Percentiles rank a stretch among this genome's conserved stretches.
phyloP scores from a whole-genome alignment of 768 basidiomycete species.

The Mycena pura region DNA sequence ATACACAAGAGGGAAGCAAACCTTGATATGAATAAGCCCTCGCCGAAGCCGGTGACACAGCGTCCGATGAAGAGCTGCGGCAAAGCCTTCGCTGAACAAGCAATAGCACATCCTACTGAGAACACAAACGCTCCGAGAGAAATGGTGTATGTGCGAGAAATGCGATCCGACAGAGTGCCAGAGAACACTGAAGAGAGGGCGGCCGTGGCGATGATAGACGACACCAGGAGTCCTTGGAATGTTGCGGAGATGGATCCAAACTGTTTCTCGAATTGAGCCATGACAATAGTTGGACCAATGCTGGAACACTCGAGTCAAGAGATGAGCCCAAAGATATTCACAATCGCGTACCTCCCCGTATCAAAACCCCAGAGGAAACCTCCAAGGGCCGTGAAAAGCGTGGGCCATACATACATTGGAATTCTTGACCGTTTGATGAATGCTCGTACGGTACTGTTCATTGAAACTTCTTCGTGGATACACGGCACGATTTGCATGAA shows the following conservation, averaged over 20 bases:
- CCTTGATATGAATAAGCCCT: conserved; percentile 52
- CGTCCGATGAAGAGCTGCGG: conserved; percentile 50
- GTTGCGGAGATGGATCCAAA: conserved; percentile 45
- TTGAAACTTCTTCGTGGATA: conserved; percentile 13
- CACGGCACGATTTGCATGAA: too few relatives aligned
- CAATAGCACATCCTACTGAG: conserved; percentile 48
- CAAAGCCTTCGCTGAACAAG: conserved; percentile 42
- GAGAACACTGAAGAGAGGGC: conserved; percentile 45
- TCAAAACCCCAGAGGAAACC: conserved; percentile 45
- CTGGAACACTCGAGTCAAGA: background rate
- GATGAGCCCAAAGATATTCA: background rate
- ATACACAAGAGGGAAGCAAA: conserved; percentile 37
- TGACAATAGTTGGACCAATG: conserved; percentile 51
- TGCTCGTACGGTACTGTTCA: conserved; percentile 5
- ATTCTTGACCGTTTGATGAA: conserved; percentile 9
- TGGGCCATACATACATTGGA: conserved; percentile 35
- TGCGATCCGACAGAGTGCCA: conserved; percentile 51
- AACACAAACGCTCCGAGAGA: conserved; percentile 49
- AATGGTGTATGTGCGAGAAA: conserved; percentile 54
- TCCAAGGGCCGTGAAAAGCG: conserved; percentile 38
- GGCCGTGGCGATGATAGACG: conserved; percentile 50
- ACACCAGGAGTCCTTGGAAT: conserved; percentile 51
- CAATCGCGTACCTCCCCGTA: conserved; percentile 32
- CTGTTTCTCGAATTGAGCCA: conserved; percentile 48
- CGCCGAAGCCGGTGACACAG: conserved; percentile 52